Evolutionary conservation across 257 asterid genomes (phyloP).

Genomic region (Cruciata laevipes): DNA sequence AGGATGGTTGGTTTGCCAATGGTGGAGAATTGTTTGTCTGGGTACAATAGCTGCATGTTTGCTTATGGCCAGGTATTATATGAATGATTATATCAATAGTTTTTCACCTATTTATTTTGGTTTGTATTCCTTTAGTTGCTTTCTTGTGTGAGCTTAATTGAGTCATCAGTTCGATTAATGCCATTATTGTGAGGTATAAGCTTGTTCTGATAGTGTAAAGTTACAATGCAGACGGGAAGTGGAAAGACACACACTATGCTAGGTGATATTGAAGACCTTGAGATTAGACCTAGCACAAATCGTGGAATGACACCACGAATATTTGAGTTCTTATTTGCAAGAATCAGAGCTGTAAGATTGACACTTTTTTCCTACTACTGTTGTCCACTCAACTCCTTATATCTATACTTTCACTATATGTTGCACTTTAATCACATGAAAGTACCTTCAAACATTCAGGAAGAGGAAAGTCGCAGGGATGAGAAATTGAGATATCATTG

Average conservation of each 20-base stretch:
- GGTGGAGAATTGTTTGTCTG: conserved; percentile 97
- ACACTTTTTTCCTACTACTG: conserved; percentile 8
- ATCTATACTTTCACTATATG: conserved; percentile 12
- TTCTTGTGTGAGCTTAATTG: background rate
- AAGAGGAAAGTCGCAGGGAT: conserved; percentile 83
- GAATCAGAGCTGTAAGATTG: conserved; percentile 79
- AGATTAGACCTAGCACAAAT: conserved; percentile 63
- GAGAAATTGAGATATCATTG: conserved; percentile 69
- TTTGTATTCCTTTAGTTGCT: background rate
- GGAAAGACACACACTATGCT: conserved; percentile 98
- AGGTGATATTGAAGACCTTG: conserved; percentile 77
- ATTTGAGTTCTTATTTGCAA: conserved; percentile 91
- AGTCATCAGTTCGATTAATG: background rate
- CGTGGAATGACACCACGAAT: conserved; percentile 99
- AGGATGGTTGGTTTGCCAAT: conserved; percentile 93
- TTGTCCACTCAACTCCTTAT: conserved; percentile 12
- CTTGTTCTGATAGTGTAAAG: conserved; percentile 4
- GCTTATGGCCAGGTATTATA: conserved; percentile 92
- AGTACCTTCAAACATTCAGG: conserved; percentile 36
- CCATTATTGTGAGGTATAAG: conserved; percentile 4
- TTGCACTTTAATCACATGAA: conserved; percentile 3
- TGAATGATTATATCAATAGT: background rate
- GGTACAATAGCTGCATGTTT: conserved; percentile 96
- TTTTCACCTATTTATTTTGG: background rate
- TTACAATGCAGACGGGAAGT: conserved; percentile 76